Conservation (phyloP, 164 flowering plant genomes). For the Kingdonia uniflora region DNA sequence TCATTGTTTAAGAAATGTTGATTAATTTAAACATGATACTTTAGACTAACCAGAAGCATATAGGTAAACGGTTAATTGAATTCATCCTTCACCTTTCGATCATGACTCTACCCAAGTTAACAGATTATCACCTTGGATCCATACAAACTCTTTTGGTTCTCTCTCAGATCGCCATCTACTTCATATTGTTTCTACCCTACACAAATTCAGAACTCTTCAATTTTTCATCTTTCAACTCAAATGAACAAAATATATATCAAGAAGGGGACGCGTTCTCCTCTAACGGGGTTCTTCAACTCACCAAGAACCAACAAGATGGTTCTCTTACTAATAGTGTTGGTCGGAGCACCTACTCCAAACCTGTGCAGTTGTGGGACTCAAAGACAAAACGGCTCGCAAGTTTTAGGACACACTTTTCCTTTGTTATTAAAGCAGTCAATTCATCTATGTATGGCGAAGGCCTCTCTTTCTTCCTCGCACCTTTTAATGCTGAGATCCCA, state of each 20-base stretch:
- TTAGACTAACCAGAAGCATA: no score
- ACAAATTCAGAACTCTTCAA: constrained; percentile 18
- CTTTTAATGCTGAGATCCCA: constrained; percentile 18
- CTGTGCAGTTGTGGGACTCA: constrained; percentile 32
- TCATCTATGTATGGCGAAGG: constrained; percentile 25
- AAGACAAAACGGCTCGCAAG: constrained; percentile 22
- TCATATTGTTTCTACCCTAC: constrained; percentile 6
- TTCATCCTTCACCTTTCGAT: background rate
- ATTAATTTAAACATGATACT: background rate
- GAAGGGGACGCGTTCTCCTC: constrained; percentile 11
- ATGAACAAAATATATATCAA: constrained; percentile 3
- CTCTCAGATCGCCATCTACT: constrained; percentile 2
- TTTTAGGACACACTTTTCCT: constrained; percentile 41
- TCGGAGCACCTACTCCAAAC: constrained; percentile 18
- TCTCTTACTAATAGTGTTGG: constrained; percentile 15
- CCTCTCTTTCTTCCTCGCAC: constrained; percentile 48
- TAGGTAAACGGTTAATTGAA: background rate
- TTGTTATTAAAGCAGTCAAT: constrained; percentile 17
- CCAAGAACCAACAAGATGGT: constrained; percentile 11
- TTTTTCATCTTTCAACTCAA: constrained; percentile 14
- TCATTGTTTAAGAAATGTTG: background rate
- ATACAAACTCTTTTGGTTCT: background rate
- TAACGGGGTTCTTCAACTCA: constrained; percentile 15
- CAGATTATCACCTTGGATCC: background rate
- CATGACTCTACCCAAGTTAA: constrained; percentile 11